A percentile compares a stretch with the other conserved stretches of the same genome.
These are phyloP conservation scores for Solanum dulcamara DNA, from an alignment of 257 asterid genomes.

Conservation along the genomic window DNA sequence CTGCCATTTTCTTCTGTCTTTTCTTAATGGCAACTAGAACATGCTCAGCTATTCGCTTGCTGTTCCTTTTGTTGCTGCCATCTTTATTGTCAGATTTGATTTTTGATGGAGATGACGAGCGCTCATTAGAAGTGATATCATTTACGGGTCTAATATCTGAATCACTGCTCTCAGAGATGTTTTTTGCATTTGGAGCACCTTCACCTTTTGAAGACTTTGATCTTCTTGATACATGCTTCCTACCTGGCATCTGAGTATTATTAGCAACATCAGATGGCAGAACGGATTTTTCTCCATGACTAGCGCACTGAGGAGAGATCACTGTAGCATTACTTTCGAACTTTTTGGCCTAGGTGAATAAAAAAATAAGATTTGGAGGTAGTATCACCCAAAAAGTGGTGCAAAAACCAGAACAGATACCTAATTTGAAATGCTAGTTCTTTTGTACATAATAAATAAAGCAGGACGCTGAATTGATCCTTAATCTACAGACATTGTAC, in stretches of 20 bases:
- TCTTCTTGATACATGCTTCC: conserved; percentile 42
- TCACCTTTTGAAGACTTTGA: conserved; percentile 68
- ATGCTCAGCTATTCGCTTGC: conserved; percentile 90
- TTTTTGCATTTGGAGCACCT: conserved; percentile 42
- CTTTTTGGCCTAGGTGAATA: conserved; percentile 32
- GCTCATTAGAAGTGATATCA: conserved; percentile 26
- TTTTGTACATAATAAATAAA: not conserved
- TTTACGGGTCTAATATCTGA: conserved; percentile 46
- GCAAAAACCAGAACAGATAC: not conserved
- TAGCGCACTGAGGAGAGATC: conserved; percentile 24
- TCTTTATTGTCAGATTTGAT: conserved; percentile 39
- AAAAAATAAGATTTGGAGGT: not conserved
- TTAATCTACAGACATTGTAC: not conserved
- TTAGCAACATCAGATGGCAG: conserved; percentile 33
- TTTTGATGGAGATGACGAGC: conserved; percentile 27
- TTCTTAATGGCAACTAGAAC: conserved; percentile 56
- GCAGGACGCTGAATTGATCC: not conserved
- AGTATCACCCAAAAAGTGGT: not conserved
- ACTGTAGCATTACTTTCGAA: conserved; percentile 27
- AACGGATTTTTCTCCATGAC: conserved; percentile 30
- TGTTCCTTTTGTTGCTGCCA: conserved; percentile 49
- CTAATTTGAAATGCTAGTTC: not conserved
- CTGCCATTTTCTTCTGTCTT: conserved; percentile 50
- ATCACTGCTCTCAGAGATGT: conserved; percentile 32
- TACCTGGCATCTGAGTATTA: conserved; percentile 41